These are phyloP conservation scores for Saturnispora hagleri DNA, from an alignment of 805 yeast species.

Conservation along the genomic window DNA sequence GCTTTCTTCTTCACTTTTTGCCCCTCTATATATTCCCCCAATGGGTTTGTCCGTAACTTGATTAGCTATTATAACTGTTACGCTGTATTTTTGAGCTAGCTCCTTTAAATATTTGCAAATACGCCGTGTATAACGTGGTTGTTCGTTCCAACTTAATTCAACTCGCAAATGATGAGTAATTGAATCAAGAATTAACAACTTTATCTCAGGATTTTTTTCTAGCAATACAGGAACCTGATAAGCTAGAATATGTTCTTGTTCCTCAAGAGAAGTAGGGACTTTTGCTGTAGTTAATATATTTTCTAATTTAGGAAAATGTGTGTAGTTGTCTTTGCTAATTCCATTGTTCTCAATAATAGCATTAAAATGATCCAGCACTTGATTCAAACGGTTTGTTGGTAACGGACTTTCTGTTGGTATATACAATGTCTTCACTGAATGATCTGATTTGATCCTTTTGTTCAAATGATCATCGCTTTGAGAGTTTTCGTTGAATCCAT, in stretches of 20 bases:
- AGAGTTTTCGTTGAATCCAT: slow-evolving; percentile 3
- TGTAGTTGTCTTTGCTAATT: slow-evolving; percentile 17
- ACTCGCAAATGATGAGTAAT: slow-evolving; percentile 73
- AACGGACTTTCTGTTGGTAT: slow-evolving; percentile 71
- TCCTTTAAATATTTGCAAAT: slow-evolving; percentile 40
- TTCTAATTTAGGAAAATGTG: slow-evolving; percentile 26
- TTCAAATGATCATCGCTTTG: neutral
- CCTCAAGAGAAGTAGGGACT: slow-evolving; percentile 44
- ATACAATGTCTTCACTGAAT: slow-evolving; percentile 41
- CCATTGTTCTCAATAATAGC: slow-evolving; percentile 28
- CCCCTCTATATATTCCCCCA: slow-evolving; percentile 20
- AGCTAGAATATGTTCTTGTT: slow-evolving; percentile 61
- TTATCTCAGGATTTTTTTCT: slow-evolving; percentile 32
- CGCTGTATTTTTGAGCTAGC: slow-evolving; percentile 36
- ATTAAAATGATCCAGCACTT: slow-evolving; percentile 28
- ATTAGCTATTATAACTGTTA: slow-evolving; percentile 66
- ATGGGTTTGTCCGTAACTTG: slow-evolving; percentile 65
- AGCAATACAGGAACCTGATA: slow-evolving; percentile 60
- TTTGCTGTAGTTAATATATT: slow-evolving; percentile 25
- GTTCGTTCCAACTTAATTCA: slow-evolving; percentile 39
- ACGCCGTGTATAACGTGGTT: slow-evolving; percentile 34
- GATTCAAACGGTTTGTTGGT: slow-evolving; percentile 56
- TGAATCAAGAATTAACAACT: slow-evolving; percentile 66
- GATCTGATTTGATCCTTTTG: neutral
- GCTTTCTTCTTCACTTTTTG: neutral